These are phyloP conservation scores for Emergomyces pasteurianus DNA, from an alignment of 2,329 filamentous ascomycete genomes.

Conservation along the genomic window DNA sequence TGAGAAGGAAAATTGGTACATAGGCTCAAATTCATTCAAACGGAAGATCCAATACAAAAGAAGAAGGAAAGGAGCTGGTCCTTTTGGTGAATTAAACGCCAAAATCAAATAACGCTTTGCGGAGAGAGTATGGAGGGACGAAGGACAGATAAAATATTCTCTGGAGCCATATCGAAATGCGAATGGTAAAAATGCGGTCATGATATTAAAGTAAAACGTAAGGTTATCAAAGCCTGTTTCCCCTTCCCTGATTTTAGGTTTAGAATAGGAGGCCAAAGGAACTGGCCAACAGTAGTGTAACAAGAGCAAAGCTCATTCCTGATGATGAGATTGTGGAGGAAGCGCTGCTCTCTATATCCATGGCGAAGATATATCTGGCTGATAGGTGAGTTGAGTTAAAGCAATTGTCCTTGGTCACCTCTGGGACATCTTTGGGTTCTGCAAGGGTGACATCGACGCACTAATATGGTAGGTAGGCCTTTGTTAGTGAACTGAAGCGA, in stretches of 20 bases:
- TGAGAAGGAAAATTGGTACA: not conserved
- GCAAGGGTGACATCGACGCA: conserved; percentile 93
- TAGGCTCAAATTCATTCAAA: not conserved
- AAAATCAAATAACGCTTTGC: not conserved
- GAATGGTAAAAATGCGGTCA: not conserved
- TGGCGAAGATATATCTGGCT: conserved; percentile 6
- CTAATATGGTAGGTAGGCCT: conserved; percentile 34
- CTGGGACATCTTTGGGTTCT: conserved; percentile 59
- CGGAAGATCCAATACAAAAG: not conserved
- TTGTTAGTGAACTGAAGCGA: conserved; percentile 2
- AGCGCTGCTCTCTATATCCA: conserved; percentile 10
- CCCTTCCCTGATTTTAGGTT: not conserved
- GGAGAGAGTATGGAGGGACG: not conserved
- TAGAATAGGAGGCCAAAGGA: conserved; percentile 9
- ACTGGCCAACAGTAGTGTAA: conserved; percentile 18
- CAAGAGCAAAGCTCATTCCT: conserved; percentile 11
- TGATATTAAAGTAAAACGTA: not conserved
- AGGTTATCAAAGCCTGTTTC: not conserved
- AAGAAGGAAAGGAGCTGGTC: not conserved
- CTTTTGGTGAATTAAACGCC: not conserved
- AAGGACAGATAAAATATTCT: not conserved
- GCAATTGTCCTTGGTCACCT: conserved; percentile 74
- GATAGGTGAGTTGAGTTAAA: conserved; percentile 54
- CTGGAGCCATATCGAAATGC: not conserved
- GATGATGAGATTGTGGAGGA: conserved; percentile 1